Base-by-base conservation (phyloP, 495 filamentous ascomycete species). In the Acidomyces sp. region DNA sequence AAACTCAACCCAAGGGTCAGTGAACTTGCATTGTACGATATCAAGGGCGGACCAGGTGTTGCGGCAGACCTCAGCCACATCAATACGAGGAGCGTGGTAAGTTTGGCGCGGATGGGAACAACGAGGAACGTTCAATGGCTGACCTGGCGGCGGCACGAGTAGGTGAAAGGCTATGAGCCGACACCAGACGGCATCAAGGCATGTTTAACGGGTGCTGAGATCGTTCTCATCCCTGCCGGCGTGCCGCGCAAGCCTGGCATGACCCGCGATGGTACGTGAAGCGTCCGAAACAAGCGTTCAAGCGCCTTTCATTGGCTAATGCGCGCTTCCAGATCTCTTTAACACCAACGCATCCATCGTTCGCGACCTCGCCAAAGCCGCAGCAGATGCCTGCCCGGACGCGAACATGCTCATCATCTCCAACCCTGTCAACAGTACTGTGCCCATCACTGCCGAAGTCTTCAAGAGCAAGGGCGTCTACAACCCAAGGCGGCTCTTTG, bases 311-410 rank as follows among this genome's bases (percentile, higher is more conserved):
- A n/a, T n/a, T n/a, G n/a, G n/a, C 13, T 16, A 15, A 48, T 10
- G 3, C n/a, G 6, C 11, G n/a, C 5, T 22, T 11, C 11, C 34
- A 78, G 86, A 97, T 59, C 82, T 97, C 40, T 97, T 97, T 83
- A 97, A 97, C 73, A 97, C 88, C 72, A 97, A 97, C 65, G 90
- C 92, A 63, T 93, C 85, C 51, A 97, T 97, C 58, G 90, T 97
- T 61, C 90, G 90, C 47, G 90, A 96, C 67, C 78, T 97, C 46
- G 87, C 90, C 62, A 95, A 97, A 77, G 85, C 86, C 52, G 77
- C 75, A 57, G 90, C 90, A 55, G 78, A 93, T 53, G 71, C 82
- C 55, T 70, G 77, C 61, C 92, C 90, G 43, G 73, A 97, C 34
- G 92, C 90, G 65, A 93, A 92, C 62, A 71, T 96, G 64, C 79